phyloP scores from a whole-genome alignment of 2,329 filamentous ascomycete genomes.

The Colletotrichum sp. region DNA sequence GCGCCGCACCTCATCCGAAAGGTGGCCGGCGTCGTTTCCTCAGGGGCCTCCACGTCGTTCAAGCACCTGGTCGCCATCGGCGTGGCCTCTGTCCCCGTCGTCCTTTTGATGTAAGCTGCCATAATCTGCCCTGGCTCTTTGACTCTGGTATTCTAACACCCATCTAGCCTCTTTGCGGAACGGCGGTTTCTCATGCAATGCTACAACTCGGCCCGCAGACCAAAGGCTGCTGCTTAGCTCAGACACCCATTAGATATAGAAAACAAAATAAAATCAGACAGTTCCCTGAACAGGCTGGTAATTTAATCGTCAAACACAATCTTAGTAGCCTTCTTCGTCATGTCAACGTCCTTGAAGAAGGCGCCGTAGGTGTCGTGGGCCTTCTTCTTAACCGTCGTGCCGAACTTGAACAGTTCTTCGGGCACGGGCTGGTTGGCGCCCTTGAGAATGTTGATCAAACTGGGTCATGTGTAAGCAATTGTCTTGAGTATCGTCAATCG shows the following conservation, averaged over 20 bases:
- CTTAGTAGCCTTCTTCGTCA: conserved; percentile 85
- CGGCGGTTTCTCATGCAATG: conserved; percentile 57
- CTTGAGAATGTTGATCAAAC: conserved; percentile 92
- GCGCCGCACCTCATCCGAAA: conserved; percentile 46
- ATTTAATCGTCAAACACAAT: conserved; percentile 78
- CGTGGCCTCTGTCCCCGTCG: conserved; percentile 55
- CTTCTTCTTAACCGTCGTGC: conserved; percentile 99
- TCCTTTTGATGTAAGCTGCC: conserved; percentile 64
- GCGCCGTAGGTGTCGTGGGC: conserved; percentile 92
- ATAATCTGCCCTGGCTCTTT: not conserved
- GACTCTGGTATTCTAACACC: not conserved
- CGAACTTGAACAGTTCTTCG: conserved; percentile 91
- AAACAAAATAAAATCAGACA: not conserved
- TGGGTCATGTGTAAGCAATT: conserved; percentile 39
- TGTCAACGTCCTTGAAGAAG: conserved; percentile 91
- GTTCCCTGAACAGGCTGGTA: not conserved
- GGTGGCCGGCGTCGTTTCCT: conserved; percentile 5
- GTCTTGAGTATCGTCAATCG: not conserved
- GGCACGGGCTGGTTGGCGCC: conserved; percentile 92
- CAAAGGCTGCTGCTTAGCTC: conserved; percentile 26
- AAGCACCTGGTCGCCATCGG: conserved; percentile 53
- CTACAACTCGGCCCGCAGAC: conserved; percentile 44
- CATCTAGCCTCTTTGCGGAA: conserved; percentile 58
- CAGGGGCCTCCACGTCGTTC: conserved; percentile 22
- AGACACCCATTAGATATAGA: not conserved